Base-by-base conservation (phyloP, 331 rosid genomes). In the Phaseolus coccineus region DNA sequence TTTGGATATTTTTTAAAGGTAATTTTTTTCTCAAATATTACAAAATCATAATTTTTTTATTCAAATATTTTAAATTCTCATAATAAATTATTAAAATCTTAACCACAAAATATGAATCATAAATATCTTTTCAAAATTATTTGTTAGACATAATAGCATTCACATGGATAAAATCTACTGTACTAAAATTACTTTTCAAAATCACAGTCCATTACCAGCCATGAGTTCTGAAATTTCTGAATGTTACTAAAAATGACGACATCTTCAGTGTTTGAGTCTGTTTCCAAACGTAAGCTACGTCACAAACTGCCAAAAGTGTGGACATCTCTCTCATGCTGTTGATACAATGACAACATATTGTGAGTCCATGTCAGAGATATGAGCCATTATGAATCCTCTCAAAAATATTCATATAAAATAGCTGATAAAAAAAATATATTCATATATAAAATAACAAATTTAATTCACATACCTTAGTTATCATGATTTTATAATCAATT, bases 321-420 rank as follows among this genome's bases (percentile, higher is more conserved):
- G 7, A 77, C 89, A 80, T 77, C 13, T 48, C 56, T 71, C 33
- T n/a, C 24, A 35, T 22, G 59, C 46, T 85, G 89, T 84, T 40
- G 42, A 27, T 35, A 87, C 56, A 69, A 86, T 89, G 94, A 83
- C 87, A 42, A 88, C 96, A 91, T 86, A 42, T 0, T n/a, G 27
- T 78, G 66, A 25, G 47, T 11, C 57, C 1, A 15, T 28, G 50
- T 27, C 7, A 33, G 19, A 8, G 35, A 28, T 24, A 33, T 6
- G 16, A 47, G 44, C 5, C 69, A 68, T 44, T 6, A 64, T 40
- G 16, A 15, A 24, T 51, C 59, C 69, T 14, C 39, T 47, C 22
- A 35, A 69, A 28, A 40, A 37, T 48, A 42, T 67, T 40, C 48
- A 10, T 24, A 63, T 4, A 51, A 19, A 19, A 19, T 19, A 19